Percentiles rank a stretch among this genome's conserved stretches.
Conservation (phyloP, 169 alveolate species). For the Plasmodium gaboni region DNA sequence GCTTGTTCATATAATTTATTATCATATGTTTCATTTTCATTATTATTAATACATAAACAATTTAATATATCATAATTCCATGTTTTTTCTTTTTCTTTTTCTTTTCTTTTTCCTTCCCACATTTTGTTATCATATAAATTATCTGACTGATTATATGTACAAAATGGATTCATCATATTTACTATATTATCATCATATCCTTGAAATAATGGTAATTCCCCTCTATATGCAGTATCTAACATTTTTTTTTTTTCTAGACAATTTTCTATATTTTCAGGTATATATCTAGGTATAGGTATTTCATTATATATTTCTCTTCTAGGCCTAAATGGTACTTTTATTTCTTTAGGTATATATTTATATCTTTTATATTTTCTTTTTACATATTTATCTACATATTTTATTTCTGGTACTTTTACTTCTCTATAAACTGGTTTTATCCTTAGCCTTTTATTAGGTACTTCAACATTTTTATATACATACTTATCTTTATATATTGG, state of each 20-base stretch:
- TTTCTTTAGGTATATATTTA: slow-evolving; percentile 70
- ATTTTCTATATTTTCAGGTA: slow-evolving; percentile 37
- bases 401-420: slow-evolving; percentile 59
- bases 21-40: slow-evolving; percentile 24
- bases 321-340: slow-evolving; percentile 76
- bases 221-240: slow-evolving; percentile 16
- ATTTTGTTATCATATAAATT: too few species aligned
- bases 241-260: slow-evolving; percentile 9
- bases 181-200: slow-evolving; percentile 45
- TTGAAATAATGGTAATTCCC: slow-evolving; percentile 60
- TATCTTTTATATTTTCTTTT: slow-evolving; percentile 71
- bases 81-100: slow-evolving; percentile 12
- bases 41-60: slow-evolving; percentile 41
- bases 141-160: neutral
- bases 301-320: slow-evolving; percentile 75
- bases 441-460: slow-evolving; percentile 52
- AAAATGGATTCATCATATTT: slow-evolving; percentile 67
- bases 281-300: slow-evolving; percentile 70
- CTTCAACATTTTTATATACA: slow-evolving; percentile 59
- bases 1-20: neutral
- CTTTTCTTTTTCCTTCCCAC: neutral
- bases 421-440: slow-evolving; percentile 70
- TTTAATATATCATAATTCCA: slow-evolving; percentile 7
- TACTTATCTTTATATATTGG: slow-evolving; percentile 66
- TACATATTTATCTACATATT: slow-evolving; percentile 67